These are phyloP conservation scores for Brassica rapa DNA, from an alignment of 345 rosid species.

Conservation along the genomic window DNA sequence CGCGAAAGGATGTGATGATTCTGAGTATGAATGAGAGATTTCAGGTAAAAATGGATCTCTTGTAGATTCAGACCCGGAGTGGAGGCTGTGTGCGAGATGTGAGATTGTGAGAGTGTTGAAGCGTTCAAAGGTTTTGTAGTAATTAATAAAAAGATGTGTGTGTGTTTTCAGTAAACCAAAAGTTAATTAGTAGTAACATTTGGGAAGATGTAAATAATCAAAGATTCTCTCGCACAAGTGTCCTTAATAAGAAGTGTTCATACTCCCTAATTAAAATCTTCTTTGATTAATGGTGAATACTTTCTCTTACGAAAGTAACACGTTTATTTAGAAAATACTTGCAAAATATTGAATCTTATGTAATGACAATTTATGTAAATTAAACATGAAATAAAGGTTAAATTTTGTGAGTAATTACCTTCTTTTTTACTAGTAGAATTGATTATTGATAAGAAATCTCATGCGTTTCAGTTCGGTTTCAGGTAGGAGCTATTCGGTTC, in stretches of 20 bases:
- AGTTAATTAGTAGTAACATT: neutral
- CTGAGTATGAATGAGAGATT: constrained; percentile 16
- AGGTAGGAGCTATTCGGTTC: no score
- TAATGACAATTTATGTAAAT: no score
- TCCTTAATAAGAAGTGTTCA: constrained; percentile 5
- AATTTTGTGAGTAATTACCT: no score
- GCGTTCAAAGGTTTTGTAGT: constrained; percentile 39
- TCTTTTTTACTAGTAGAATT: no score
- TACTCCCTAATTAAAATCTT: neutral
- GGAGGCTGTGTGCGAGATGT: constrained; percentile 17
- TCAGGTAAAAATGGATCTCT: constrained; percentile 18
- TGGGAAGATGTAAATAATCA: constrained; percentile 3
- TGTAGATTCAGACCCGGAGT: constrained; percentile 23
- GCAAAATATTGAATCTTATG: neutral
- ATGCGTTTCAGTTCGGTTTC: no score
- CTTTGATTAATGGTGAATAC: neutral
- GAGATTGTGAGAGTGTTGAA: constrained; percentile 35
- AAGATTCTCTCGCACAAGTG: neutral
- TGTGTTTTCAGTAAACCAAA: constrained; percentile 12
- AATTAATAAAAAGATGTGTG: constrained; percentile 11
- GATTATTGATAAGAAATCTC: no score
- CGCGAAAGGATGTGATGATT: neutral
- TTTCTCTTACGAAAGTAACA: neutral
- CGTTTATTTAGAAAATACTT: neutral
- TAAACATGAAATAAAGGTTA: no score